phyloP scores from a whole-genome alignment of 345 rosid species.

The Eucalyptus shirleyi region DNA sequence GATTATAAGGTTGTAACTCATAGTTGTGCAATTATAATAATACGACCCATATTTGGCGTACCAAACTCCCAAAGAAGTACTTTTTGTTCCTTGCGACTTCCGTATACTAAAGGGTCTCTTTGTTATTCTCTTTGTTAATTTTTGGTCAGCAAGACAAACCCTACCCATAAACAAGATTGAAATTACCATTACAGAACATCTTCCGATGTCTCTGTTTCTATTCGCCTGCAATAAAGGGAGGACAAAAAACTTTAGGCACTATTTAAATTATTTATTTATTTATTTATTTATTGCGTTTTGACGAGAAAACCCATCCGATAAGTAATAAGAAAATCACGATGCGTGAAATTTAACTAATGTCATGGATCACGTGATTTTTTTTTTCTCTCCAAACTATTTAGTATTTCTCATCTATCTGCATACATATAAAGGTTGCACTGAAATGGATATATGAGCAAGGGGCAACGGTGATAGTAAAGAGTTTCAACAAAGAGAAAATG shows the following conservation, averaged over 20 bases:
- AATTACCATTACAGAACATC: background rate
- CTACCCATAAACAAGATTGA: background rate
- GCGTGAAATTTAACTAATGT: background rate
- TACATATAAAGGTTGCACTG: background rate
- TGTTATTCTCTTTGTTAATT: background rate
- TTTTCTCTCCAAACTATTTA: background rate
- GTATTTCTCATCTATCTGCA: background rate
- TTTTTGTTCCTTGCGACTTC: background rate
- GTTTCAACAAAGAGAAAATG: background rate
- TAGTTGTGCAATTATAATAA: background rate
- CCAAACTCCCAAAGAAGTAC: background rate
- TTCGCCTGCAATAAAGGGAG: background rate
- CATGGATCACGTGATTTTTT: background rate
- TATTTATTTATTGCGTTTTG: background rate
- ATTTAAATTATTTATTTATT: background rate
- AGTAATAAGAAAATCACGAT: background rate
- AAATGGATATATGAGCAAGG: conserved; percentile 1
- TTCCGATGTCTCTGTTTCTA: background rate
- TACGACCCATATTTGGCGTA: background rate
- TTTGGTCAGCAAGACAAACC: background rate
- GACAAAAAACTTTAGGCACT: background rate
- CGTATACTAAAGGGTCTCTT: background rate
- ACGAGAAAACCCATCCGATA: background rate
- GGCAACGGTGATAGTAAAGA: background rate
- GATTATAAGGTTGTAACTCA: background rate